phyloP scores from a whole-genome alignment of 176 grass and related monocot genomes.

The Tillandsia leiboldiana region DNA sequence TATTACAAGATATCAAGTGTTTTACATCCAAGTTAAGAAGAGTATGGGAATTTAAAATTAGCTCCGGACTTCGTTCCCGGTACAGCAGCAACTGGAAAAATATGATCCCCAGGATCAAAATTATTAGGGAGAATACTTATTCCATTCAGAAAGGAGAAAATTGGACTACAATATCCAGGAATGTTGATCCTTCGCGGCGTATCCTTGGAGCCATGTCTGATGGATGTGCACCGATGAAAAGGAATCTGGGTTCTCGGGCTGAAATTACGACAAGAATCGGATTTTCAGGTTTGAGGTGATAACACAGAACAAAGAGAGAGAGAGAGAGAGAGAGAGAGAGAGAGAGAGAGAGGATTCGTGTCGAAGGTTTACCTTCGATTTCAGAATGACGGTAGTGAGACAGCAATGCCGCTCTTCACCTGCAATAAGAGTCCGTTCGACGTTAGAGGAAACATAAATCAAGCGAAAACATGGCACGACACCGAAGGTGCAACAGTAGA shows the following conservation, averaged over 20 bases:
- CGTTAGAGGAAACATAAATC: background rate
- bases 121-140: too few species aligned
- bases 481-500: background rate
- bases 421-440: conserved; percentile 21
- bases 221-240: conserved; percentile 51
- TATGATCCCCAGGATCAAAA: too few species aligned
- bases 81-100: too few species aligned
- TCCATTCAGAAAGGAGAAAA: too few species aligned
- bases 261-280: conserved; percentile 14
- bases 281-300: background rate
- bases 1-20: too few species aligned
- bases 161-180: conserved; percentile 2
- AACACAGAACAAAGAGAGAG: conserved; percentile 6
- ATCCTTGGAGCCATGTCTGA: conserved; percentile 71
- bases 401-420: conserved; percentile 37
- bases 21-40: too few species aligned
- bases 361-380: conserved; percentile 41
- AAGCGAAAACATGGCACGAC: background rate
- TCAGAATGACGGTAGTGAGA: conserved; percentile 48
- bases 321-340: too few species aligned
- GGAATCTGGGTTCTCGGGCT: conserved; percentile 39
- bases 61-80: too few species aligned
- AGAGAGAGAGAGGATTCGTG: background rate
- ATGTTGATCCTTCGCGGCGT: conserved; percentile 23
- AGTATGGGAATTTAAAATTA: too few species aligned